Base-by-base conservation (phyloP, 306 rosid species). In the Fragaria nilgerrensis region DNA sequence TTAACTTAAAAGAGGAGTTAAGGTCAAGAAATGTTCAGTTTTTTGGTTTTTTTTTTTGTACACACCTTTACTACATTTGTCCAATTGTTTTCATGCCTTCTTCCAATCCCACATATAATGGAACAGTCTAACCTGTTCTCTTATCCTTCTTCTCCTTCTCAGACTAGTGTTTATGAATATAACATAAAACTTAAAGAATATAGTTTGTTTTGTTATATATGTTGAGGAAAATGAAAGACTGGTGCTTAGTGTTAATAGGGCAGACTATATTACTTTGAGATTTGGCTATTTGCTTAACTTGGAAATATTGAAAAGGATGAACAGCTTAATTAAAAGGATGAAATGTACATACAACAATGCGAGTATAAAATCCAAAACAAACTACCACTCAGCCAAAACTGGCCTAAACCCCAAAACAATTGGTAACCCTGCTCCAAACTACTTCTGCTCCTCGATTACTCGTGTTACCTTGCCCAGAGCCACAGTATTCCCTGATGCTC, bases 391-490 rank as follows among this genome's bases (percentile, higher is more conserved):
- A 1, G 59, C 59, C 59, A 53, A 19, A 7, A 53, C 59, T 53
- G 25, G 25, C 23, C 58, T 52, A 52, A 19, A 53, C 27, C 27
- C 27, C 61, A 7, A 53, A 20, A n/a, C 61, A n/a, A n/a, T 20
- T 53, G 61, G 25, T 53, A 7, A 55, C 13, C 27, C 13, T 53
- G 7, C 13, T 55, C 25, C 27, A 22, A 20, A 70, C 70, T 82
- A 84, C 23, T 62, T 77, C 53, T 68, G 79, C 29, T 81, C 88
- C 81, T 87, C 90, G 2, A 92, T 82, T 76, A 92, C 74, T 79
- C 87, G 85, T 68, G 93, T 87, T 27, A 92, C 92, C 52, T 89
- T 79, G 52, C 98, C 98, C 11, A 95, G 92, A 0, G 95, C 96
- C 27, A 89, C 70, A 7, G 98, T 95, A 75, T 93, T 87, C 68